phyloP scores from a whole-genome alignment of 176 grass and related monocot genomes.

The Raddia guianensis region DNA sequence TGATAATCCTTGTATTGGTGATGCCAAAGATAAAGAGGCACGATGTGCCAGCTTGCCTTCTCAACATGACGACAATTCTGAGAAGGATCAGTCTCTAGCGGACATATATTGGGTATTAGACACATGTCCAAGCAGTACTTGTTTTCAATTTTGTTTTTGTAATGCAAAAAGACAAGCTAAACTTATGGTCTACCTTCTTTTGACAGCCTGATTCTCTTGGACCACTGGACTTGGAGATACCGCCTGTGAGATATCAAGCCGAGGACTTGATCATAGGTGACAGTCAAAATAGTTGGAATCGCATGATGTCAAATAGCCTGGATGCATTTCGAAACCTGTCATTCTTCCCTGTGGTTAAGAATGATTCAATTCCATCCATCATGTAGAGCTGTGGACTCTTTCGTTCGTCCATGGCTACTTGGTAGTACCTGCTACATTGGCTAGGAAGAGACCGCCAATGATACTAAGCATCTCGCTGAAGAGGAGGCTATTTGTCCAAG shows the following conservation, averaged over 20 bases:
- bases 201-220: slow-evolving; percentile 90
- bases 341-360: slow-evolving; percentile 58
- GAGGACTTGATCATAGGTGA: slow-evolving; percentile 73
- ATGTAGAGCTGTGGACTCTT: slow-evolving; percentile 39
- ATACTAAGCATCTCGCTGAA: slow-evolving; percentile 5
- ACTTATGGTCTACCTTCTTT: slow-evolving; percentile 14
- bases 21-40: slow-evolving; percentile 44
- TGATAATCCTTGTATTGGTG: slow-evolving; percentile 45
- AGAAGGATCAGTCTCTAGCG: slow-evolving; percentile 59
- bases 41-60: slow-evolving; percentile 43
- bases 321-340: slow-evolving; percentile 86
- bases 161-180: neutral
- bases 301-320: slow-evolving; percentile 78
- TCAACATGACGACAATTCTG: slow-evolving; percentile 34
- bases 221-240: slow-evolving; percentile 80
- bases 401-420: neutral
- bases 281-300: slow-evolving; percentile 71
- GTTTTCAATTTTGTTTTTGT: neutral
- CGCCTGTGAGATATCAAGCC: slow-evolving; percentile 53
- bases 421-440: slow-evolving; percentile 23
- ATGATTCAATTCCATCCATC: slow-evolving; percentile 54
- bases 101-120: slow-evolving; percentile 88
- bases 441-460: slow-evolving; percentile 28
- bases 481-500: slow-evolving; percentile 51
- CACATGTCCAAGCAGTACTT: slow-evolving; percentile 6